Conservation (phyloP, 75 land plant species). For the Sequoia sempervirens region DNA sequence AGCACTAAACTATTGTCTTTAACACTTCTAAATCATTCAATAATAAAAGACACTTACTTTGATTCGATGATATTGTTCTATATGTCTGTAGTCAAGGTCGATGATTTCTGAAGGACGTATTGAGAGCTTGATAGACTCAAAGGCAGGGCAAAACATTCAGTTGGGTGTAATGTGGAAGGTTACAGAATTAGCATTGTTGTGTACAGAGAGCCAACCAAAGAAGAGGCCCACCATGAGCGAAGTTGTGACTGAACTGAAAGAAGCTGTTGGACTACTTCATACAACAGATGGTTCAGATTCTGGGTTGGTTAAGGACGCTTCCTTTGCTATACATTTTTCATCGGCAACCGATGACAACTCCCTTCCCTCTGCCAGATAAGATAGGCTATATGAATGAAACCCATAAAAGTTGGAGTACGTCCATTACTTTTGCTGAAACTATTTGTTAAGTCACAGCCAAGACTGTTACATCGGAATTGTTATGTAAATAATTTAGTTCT, state of each 20-base stretch:
- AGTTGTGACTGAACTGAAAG: neutral
- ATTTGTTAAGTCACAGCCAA: no score
- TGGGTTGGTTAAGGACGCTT: neutral
- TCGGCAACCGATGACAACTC: neutral
- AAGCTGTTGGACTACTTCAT: neutral
- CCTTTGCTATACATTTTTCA: neutral
- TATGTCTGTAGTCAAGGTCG: neutral
- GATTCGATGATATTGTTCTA: neutral
- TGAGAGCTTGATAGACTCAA: neutral
- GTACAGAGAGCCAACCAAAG: neutral
- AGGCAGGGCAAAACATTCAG: neutral
- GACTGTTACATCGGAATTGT: no score
- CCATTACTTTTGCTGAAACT: no score
- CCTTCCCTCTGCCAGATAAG: neutral
- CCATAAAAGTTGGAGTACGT: no score
- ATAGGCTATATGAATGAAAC: no score
- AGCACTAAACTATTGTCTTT: neutral
- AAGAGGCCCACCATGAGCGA: neutral
- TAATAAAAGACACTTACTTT: neutral
- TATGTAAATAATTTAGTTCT: no score
- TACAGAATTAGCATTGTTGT: neutral
- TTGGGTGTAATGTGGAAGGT: neutral
- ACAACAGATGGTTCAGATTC: neutral
- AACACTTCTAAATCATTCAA: no score
- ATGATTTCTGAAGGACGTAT: neutral